Evolutionary conservation across 305 asterid genomes (phyloP).

Genomic region (Fraxinus velutina): DNA sequence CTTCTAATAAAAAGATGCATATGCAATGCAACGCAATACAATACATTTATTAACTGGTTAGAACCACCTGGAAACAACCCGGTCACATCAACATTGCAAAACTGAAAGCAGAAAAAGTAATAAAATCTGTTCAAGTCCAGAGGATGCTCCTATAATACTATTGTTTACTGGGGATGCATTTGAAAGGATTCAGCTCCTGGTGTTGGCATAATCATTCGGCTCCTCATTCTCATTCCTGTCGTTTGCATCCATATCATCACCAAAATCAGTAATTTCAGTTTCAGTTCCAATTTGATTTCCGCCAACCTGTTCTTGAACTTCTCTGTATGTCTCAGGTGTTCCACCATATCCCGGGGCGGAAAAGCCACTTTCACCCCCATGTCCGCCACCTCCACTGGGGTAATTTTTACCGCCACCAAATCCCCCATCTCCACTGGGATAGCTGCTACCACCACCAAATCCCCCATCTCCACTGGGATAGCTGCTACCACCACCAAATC

Average conservation of each 20-base stretch:
- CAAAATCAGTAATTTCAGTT: constrained; percentile 26
- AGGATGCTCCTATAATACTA: neutral
- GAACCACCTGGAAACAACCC: constrained; percentile 2
- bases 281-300: constrained; percentile 18
- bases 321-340: constrained; percentile 17
- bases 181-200: constrained; percentile 33
- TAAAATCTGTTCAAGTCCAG: constrained; percentile 24
- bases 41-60: neutral
- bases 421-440: constrained; percentile 23
- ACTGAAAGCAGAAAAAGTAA: constrained; percentile 8
- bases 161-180: neutral
- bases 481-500: constrained; percentile 18
- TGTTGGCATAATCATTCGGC: constrained; percentile 40
- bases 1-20: neutral
- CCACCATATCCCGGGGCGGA: constrained; percentile 27
- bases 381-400: constrained; percentile 15
- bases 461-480: no score
- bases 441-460: neutral
- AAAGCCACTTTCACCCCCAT: constrained; percentile 28
- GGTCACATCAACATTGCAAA: neutral
- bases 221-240: constrained; percentile 25
- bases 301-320: constrained; percentile 27
- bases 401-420: neutral
- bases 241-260: neutral
- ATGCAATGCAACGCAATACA: neutral